Conservation (phyloP, 768 basidiomycete genomes). For the Psilocybe azurescens region DNA sequence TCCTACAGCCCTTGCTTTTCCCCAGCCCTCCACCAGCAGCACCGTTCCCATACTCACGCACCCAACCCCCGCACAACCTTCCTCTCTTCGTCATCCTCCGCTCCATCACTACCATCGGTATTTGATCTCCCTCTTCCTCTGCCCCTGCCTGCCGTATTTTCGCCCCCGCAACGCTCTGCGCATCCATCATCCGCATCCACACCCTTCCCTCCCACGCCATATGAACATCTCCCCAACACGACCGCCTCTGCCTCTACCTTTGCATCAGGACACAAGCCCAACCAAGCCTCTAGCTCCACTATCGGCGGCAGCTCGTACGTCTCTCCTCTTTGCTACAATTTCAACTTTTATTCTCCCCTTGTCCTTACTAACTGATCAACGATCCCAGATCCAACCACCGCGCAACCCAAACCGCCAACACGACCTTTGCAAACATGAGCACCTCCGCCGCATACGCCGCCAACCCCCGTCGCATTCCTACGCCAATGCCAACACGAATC, state of each 20-base stretch:
- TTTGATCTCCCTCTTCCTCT: background rate
- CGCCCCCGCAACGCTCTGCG: too few relatives aligned
- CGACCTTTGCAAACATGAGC: constrained; percentile 19
- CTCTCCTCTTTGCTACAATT: background rate
- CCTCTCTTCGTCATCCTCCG: background rate
- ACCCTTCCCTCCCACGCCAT: constrained; percentile 19
- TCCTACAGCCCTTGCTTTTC: constrained; percentile 27
- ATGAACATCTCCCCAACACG: constrained; percentile 10
- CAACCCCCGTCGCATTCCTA: constrained; percentile 7
- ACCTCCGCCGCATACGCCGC: constrained; percentile 20
- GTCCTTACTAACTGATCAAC: background rate
- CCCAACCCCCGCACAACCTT: constrained; percentile 22
- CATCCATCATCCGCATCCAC: constrained; percentile 3
- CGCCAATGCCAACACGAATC: background rate
- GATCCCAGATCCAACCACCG: background rate
- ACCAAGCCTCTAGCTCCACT: constrained; percentile 22
- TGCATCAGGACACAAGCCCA: constrained; percentile 19
- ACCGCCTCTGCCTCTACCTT: background rate
- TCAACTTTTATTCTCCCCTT: constrained; percentile 2
- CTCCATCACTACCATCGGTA: background rate
- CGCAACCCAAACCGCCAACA: constrained; percentile 14
- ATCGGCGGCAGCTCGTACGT: constrained; percentile 22
- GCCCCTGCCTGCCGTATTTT: too few relatives aligned
- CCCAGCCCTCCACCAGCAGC: background rate
- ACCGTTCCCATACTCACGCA: constrained; percentile 17